A percentile compares a stretch with the other conserved stretches of the same genome.
Evolutionary conservation across 495 filamentous ascomycete genomes (phyloP).

Genomic region (Daldinia decipiens): DNA sequence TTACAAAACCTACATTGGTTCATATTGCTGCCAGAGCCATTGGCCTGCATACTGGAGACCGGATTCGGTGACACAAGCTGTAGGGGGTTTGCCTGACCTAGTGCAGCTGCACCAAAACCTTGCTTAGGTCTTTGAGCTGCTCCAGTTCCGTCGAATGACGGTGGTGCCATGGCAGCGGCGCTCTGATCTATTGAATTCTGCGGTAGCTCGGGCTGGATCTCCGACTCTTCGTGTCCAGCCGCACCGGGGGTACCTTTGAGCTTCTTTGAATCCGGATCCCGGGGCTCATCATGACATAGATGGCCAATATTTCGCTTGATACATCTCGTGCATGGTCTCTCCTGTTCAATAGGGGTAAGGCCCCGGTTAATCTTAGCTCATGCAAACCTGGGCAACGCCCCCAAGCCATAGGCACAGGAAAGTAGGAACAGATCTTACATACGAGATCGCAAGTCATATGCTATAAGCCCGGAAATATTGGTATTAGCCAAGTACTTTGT

Average conservation of each 20-base stretch:
- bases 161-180: conserved; percentile 54
- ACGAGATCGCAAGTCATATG: conserved; percentile 99
- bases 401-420: conserved; percentile 56
- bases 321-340: conserved; percentile 95
- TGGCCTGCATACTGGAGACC: conserved; percentile 63
- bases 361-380: conserved; percentile 48
- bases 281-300: conserved; percentile 96
- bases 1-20: conserved; percentile 77
- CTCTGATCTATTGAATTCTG: conserved; percentile 55
- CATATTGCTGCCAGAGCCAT: conserved; percentile 66
- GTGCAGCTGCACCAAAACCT: conserved; percentile 54
- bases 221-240: conserved; percentile 51
- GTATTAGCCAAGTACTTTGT: conserved; percentile 42
- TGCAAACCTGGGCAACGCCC: conserved; percentile 40
- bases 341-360: conserved; percentile 66
- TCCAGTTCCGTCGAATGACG: conserved; percentile 55
- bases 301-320: conserved; percentile 99
- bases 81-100: conserved; percentile 57
- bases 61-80: conserved; percentile 67
- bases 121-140: conserved; percentile 53
- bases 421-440: conserved; percentile 67
- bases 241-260: conserved; percentile 74
- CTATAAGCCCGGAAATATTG: conserved; percentile 62
- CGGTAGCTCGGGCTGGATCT: conserved; percentile 53
- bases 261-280: conserved; percentile 74